These are phyloP conservation scores for Spathaspora hagerdaliae DNA, from an alignment of 805 yeast species.

Conservation along the genomic window DNA sequence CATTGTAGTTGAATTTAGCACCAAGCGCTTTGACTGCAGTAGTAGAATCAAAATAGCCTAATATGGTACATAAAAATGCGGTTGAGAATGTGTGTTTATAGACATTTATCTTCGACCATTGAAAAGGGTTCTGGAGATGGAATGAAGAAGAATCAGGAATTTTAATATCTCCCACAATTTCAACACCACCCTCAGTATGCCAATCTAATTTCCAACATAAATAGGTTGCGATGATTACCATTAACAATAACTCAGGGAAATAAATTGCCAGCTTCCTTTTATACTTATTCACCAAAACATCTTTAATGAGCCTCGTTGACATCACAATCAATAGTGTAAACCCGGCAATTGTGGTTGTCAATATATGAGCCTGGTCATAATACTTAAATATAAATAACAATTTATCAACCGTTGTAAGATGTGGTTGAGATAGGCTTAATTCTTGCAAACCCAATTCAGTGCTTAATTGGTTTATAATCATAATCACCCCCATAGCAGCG, in stretches of 20 bases:
- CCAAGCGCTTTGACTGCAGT: conserved; percentile 31
- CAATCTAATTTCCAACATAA: conserved; percentile 22
- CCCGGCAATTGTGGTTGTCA: conserved; percentile 16
- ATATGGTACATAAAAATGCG: conserved; percentile 27
- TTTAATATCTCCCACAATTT: conserved; percentile 23
- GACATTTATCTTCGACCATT: conserved; percentile 13
- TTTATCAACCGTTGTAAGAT: conserved; percentile 19
- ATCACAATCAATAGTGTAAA: conserved; percentile 20
- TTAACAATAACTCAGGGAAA: conserved; percentile 28
- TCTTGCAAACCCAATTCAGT: conserved; percentile 40
- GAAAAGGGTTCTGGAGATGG: conserved; percentile 20
- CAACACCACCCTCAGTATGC: conserved; percentile 21
- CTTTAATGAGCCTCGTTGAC: conserved; percentile 16
- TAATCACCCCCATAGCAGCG: conserved; percentile 79
- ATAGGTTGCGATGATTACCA: conserved; percentile 26
- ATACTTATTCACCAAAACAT: conserved; percentile 12
- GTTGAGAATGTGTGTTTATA: conserved; percentile 23
- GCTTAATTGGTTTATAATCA: conserved; percentile 56
- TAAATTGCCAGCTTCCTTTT: conserved; percentile 17
- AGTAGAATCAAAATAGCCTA: conserved; percentile 34
- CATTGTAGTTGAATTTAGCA: conserved; percentile 27
- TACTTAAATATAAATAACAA: conserved; percentile 11
- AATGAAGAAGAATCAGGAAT: neutral
- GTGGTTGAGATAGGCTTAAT: conserved; percentile 16
- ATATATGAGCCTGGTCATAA: conserved; percentile 9